A percentile compares a stretch with the other conserved stretches of the same genome.
Evolutionary conservation across 345 rosid species (phyloP).

Genomic region (Anacardium occidentale): DNA sequence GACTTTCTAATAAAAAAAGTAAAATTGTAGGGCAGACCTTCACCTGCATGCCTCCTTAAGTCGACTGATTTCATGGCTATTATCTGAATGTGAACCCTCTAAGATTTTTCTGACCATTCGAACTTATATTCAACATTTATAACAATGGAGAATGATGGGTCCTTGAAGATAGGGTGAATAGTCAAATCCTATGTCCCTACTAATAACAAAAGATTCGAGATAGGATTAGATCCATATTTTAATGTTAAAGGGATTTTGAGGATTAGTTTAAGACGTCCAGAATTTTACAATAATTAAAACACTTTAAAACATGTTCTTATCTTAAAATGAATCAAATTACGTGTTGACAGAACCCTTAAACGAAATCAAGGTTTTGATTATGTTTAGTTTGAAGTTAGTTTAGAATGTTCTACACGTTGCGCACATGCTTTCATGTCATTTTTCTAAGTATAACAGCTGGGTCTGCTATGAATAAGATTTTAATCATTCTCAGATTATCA

Average conservation of each 20-base stretch:
- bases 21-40: background rate
- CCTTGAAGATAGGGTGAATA: conserved; percentile 4
- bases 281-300: too few species aligned
- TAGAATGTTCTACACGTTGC: background rate
- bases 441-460: background rate
- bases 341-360: background rate
- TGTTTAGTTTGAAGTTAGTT: background rate
- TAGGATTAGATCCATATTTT: too few species aligned
- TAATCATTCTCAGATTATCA: background rate
- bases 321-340: too few species aligned
- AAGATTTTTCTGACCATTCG: background rate
- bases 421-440: conserved; percentile 13
- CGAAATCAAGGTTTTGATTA: background rate
- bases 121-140: background rate
- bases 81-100: conserved; percentile 1
- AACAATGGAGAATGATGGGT: background rate
- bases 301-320: too few species aligned
- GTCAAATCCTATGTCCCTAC: conserved; percentile 6
- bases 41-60: background rate
- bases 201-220: too few species aligned
- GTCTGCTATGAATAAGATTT: background rate
- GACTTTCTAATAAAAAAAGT: background rate
- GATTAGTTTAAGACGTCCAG: too few species aligned
- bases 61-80: background rate
- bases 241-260: too few species aligned